A percentile compares a stretch with the other conserved stretches of the same genome.
These are phyloP conservation scores for Macadamia tetraphylla DNA, from an alignment of 164 flowering plant species.

Conservation along the genomic window DNA sequence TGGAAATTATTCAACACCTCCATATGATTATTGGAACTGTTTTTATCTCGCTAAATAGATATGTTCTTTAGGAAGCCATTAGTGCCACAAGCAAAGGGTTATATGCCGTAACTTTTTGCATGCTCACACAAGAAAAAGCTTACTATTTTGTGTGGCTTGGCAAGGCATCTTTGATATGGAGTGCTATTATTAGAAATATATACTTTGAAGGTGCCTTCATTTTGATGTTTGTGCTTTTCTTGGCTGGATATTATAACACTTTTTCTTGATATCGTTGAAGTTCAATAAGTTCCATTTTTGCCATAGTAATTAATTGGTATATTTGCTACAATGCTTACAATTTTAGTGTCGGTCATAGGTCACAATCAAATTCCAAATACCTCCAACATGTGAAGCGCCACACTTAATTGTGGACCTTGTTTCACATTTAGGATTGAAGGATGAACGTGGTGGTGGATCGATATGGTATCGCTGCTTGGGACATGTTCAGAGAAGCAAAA, in stretches of 20 bases:
- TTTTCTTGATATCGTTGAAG: not conserved
- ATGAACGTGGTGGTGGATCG: slow-evolving; percentile 62
- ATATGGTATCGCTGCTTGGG: slow-evolving; percentile 82
- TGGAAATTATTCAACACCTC: too few species aligned
- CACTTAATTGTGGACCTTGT: slow-evolving; percentile 65
- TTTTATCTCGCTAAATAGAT: too few species aligned
- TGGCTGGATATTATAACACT: not conserved
- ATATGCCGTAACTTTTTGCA: too few species aligned
- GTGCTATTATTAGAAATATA: too few species aligned
- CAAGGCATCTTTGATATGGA: too few species aligned
- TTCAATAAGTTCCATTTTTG: not conserved
- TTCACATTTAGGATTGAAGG: slow-evolving; percentile 66
- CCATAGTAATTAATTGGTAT: too few species aligned
- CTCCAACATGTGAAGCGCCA: slow-evolving; percentile 65
- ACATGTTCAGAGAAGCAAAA: slow-evolving; percentile 42
- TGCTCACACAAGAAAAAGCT: too few species aligned
- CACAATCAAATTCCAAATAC: slow-evolving; percentile 74
- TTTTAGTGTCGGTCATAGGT: slow-evolving; percentile 36
- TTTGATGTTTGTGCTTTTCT: not conserved
- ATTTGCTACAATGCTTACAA: not conserved
- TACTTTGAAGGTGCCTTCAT: too few species aligned
- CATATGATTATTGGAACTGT: too few species aligned
- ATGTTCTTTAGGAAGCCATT: too few species aligned
- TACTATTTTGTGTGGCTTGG: too few species aligned
- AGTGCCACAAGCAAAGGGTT: too few species aligned